These are phyloP conservation scores for Collybia sordida DNA, from an alignment of 768 basidiomycete genomes.

Conservation along the genomic window DNA sequence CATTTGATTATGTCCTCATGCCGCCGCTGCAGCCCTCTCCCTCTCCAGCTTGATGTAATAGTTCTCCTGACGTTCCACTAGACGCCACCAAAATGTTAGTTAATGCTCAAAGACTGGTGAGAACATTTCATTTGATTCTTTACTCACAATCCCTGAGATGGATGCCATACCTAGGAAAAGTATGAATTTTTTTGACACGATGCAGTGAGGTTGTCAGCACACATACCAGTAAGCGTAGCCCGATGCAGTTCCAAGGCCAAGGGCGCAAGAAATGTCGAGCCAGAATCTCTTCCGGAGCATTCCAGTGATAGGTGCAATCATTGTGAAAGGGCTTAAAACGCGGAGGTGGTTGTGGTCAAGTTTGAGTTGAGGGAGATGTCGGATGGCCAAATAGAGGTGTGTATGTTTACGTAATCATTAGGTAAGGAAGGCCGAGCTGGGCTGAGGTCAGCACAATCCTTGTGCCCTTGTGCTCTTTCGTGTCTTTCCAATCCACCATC, in stretches of 20 bases:
- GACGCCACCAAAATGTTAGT: slow-evolving; percentile 7
- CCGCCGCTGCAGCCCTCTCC: slow-evolving; percentile 40
- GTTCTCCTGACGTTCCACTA: slow-evolving; percentile 82
- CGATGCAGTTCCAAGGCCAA: slow-evolving; percentile 74
- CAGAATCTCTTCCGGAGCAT: slow-evolving; percentile 92
- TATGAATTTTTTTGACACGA: slow-evolving; percentile 15
- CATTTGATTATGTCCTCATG: slow-evolving; percentile 4
- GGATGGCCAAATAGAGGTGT: slow-evolving; percentile 19
- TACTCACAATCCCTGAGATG: slow-evolving; percentile 77
- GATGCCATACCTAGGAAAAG: slow-evolving; percentile 70
- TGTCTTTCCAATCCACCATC: slow-evolving; percentile 15
- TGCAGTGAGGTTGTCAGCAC: neutral
- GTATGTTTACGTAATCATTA: slow-evolving; percentile 5
- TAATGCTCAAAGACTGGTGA: neutral
- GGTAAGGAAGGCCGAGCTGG: too few species aligned
- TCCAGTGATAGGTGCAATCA: slow-evolving; percentile 87
- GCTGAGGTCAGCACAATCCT: slow-evolving; percentile 22
- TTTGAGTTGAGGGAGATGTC: slow-evolving; percentile 39
- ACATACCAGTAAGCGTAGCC: slow-evolving; percentile 87
- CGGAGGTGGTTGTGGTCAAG: slow-evolving; percentile 50
- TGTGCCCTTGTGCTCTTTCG: slow-evolving; percentile 18
- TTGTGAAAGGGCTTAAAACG: too few species aligned
- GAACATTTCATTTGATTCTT: neutral
- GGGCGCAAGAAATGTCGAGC: slow-evolving; percentile 72
- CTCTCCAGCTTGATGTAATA: slow-evolving; percentile 86